These are phyloP conservation scores for Leucoagaricus sp. DNA, from an alignment of 1,284 basidiomycete species.

Conservation along the genomic window DNA sequence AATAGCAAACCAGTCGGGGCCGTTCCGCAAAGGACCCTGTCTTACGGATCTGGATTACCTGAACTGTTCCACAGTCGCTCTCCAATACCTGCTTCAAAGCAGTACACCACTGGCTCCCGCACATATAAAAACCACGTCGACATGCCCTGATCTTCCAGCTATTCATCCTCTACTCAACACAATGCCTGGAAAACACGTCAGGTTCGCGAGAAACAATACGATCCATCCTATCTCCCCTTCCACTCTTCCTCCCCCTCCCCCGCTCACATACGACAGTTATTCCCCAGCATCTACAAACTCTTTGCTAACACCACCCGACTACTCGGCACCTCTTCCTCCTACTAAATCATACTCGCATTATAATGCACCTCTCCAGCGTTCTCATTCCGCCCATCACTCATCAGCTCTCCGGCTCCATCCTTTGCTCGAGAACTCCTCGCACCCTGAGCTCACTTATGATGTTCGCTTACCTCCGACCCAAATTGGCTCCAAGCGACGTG, in stretches of 20 bases:
- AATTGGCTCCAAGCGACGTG: conserved; percentile 8
- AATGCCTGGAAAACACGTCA: conserved; percentile 29
- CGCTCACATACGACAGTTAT: conserved; percentile 7
- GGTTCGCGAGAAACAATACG: conserved; percentile 21
- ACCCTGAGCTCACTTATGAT: conserved; percentile 23
- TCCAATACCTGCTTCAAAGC: background rate
- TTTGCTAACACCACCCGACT: conserved; percentile 20
- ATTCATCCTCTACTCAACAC: background rate
- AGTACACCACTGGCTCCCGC: background rate
- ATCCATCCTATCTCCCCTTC: conserved; percentile 15
- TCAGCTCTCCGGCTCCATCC: conserved; percentile 3
- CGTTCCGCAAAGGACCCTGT: no score
- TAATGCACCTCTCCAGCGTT: background rate
- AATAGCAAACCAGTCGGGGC: no score
- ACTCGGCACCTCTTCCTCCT: conserved; percentile 17
- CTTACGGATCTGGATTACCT: background rate
- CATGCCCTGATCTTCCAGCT: background rate
- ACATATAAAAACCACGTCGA: background rate
- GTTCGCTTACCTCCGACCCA: conserved; percentile 18
- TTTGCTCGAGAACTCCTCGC: conserved; percentile 2
- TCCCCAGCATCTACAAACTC: conserved; percentile 20
- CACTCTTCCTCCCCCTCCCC: conserved; percentile 2
- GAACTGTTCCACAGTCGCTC: background rate
- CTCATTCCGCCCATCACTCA: background rate
- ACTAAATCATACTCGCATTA: background rate